A percentile compares a stretch with the other conserved stretches of the same genome.
Conservation (phyloP, 2,329 filamentous ascomycete species). For the Colletotrichum endophyticum region DNA sequence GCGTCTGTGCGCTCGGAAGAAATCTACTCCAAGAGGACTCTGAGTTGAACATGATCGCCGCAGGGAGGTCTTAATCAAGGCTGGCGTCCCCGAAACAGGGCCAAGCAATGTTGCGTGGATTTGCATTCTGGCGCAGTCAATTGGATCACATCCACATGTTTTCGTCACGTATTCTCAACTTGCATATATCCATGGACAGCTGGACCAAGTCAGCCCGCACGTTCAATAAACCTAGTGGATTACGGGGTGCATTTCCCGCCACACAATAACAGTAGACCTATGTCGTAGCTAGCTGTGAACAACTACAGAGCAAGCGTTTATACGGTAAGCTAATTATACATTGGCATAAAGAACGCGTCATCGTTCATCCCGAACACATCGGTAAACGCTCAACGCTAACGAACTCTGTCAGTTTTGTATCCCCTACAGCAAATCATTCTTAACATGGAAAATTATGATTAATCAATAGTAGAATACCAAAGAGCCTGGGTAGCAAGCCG, state of each 20-base stretch:
- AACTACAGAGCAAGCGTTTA: background rate
- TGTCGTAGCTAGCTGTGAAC: fast-evolving
- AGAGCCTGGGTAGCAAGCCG: background rate
- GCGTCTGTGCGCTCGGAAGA: background rate
- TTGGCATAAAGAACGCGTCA: background rate
- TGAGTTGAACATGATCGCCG: background rate
- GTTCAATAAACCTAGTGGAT: background rate
- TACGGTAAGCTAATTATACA: background rate
- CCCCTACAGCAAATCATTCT: background rate
- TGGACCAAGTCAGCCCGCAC: background rate
- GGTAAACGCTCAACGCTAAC: background rate
- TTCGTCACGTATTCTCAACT: background rate
- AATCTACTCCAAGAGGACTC: background rate
- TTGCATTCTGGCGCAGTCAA: background rate
- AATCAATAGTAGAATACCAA: background rate
- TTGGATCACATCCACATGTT: background rate
- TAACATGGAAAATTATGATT: background rate
- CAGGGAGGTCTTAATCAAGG: background rate
- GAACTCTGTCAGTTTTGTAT: background rate
- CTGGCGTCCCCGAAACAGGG: background rate
- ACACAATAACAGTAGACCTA: fast-evolving
- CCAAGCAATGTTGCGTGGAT: background rate
- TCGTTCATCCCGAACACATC: background rate
- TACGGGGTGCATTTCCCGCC: fast-evolving
- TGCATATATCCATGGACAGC: background rate